These are phyloP conservation scores for Wickerhamiella shivajii DNA, from an alignment of 805 yeast genomes.

Conservation along the genomic window DNA sequence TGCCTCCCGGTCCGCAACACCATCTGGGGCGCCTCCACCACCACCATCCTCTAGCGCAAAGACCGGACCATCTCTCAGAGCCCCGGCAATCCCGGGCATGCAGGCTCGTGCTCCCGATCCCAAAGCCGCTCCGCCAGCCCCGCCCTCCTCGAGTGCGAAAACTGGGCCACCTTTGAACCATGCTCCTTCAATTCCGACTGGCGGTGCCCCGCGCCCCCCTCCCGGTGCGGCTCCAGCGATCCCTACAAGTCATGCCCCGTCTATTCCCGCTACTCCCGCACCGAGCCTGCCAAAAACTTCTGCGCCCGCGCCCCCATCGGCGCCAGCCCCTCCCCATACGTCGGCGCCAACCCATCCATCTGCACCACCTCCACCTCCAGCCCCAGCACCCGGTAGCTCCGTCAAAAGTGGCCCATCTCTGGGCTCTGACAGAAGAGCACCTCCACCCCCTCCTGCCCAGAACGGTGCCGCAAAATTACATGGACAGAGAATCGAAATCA, in stretches of 20 bases:
- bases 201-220: slow-evolving; percentile 11
- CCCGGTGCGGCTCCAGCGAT: slow-evolving; percentile 21
- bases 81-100: slow-evolving; percentile 10
- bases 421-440: slow-evolving; percentile 9
- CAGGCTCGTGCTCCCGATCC: too few relatives aligned
- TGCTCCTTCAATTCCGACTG: slow-evolving; percentile 11
- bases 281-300: slow-evolving; percentile 16
- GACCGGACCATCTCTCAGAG: neutral
- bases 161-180: slow-evolving; percentile 21
- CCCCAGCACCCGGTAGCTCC: slow-evolving; percentile 14
- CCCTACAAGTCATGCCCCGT: slow-evolving; percentile 17
- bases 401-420: slow-evolving; percentile 11
- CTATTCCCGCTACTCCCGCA: slow-evolving; percentile 19
- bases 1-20: slow-evolving; percentile 6
- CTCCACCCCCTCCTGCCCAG: slow-evolving; percentile 7
- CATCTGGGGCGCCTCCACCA: neutral
- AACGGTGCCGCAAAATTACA: neutral
- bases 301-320: slow-evolving; percentile 12
- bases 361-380: slow-evolving; percentile 14
- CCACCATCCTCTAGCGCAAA: neutral
- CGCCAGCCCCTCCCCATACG: slow-evolving; percentile 17
- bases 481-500: slow-evolving; percentile 32
- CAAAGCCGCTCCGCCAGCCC: slow-evolving; percentile 2
- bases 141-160: slow-evolving; percentile 21
- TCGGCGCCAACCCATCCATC: slow-evolving; percentile 15